Conservation (phyloP, 2,329 filamentous ascomycete species). For the Hypoxylon sp. region DNA sequence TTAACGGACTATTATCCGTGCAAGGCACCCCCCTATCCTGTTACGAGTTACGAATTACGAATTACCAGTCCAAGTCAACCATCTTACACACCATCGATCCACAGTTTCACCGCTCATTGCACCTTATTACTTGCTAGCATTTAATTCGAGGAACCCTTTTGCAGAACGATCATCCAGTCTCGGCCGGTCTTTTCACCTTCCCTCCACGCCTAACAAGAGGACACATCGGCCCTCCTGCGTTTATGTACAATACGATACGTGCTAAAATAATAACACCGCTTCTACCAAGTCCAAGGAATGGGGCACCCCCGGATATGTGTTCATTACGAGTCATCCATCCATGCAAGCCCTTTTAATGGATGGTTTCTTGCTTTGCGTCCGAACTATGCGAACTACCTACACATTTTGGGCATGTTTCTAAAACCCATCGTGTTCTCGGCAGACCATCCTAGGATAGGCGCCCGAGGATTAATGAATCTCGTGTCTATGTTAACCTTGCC, state of each 20-base stretch:
- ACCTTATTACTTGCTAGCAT: conserved; percentile 38
- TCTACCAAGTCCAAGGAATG: conserved; percentile 45
- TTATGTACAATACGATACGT: conserved; percentile 25
- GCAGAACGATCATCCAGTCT: conserved; percentile 50
- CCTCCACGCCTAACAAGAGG: conserved; percentile 34
- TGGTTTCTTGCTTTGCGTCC: conserved; percentile 40
- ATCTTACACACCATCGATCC: conserved; percentile 43
- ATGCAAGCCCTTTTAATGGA: conserved; percentile 41
- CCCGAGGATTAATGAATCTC: conserved; percentile 31
- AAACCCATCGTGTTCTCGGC: conserved; percentile 35
- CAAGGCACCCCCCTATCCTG: conserved; percentile 16
- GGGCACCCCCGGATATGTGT: conserved; percentile 36
- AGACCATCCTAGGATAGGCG: conserved; percentile 31
- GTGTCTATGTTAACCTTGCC: conserved; percentile 19
- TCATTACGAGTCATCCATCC: conserved; percentile 47
- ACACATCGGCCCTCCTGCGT: conserved; percentile 21
- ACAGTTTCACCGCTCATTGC: conserved; percentile 49
- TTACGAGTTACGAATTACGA: conserved; percentile 33
- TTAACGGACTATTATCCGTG: conserved; percentile 38
- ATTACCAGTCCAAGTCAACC: conserved; percentile 31
- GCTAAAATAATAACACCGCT: conserved; percentile 33
- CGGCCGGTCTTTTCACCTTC: conserved; percentile 49
- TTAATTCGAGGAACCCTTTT: conserved; percentile 35
- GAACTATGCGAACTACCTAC: conserved; percentile 40
- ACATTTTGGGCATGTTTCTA: conserved; percentile 34